These are phyloP conservation scores for Heterobasidion annosum DNA, from an alignment of 1,284 basidiomycete genomes.

Conservation along the genomic window DNA sequence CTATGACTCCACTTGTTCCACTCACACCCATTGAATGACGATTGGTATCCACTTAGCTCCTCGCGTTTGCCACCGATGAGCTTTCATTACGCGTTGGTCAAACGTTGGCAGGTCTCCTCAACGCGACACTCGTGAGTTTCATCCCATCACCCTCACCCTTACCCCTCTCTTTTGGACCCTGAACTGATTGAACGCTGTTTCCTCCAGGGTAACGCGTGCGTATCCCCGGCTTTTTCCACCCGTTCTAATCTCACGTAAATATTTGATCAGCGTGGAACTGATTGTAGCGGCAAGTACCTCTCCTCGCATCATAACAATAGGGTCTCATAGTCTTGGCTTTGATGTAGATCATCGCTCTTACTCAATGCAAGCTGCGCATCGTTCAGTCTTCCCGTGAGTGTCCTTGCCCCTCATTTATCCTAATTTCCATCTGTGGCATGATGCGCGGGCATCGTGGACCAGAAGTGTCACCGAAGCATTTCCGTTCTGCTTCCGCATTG, in stretches of 20 bases:
- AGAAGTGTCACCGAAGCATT: too few relatives aligned
- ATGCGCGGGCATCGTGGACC: too few relatives aligned
- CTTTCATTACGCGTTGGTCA: conserved; percentile 77
- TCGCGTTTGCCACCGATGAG: conserved; percentile 86
- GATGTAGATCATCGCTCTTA: conserved; percentile 68
- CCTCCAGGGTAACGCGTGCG: conserved; percentile 68
- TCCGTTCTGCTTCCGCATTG: too few relatives aligned
- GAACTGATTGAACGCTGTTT: conserved; percentile 2
- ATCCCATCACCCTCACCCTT: background rate
- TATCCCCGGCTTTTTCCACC: conserved; percentile 8
- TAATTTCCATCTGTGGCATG: too few relatives aligned
- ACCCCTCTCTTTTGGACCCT: conserved; percentile 2
- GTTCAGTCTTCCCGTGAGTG: conserved; percentile 78
- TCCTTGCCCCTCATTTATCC: background rate
- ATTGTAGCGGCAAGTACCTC: conserved; percentile 59
- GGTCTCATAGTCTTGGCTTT: conserved; percentile 2
- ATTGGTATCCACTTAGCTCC: conserved; percentile 34
- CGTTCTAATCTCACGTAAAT: background rate
- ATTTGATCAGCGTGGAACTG: conserved; percentile 54
- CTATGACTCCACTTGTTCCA: background rate
- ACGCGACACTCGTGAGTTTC: conserved; percentile 69
- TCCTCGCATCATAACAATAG: background rate
- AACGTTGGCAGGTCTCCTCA: conserved; percentile 78
- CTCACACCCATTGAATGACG: background rate
- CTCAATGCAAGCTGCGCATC: conserved; percentile 72